Conservation (phyloP, 2,329 filamentous ascomycete genomes). For the Fusarium metavorans region DNA sequence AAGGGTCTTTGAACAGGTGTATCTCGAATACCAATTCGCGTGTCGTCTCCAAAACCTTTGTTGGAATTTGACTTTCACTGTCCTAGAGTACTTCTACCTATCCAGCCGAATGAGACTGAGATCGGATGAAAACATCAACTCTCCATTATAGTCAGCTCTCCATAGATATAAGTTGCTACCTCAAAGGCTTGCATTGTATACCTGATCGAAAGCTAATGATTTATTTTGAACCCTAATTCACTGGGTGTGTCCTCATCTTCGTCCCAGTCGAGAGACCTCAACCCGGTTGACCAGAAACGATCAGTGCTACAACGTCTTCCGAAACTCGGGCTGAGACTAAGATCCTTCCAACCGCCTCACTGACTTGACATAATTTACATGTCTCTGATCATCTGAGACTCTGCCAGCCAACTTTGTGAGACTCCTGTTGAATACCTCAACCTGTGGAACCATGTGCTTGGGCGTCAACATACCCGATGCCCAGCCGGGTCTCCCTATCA, state of each 20-base stretch:
- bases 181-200: not conserved
- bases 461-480: not conserved
- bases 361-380: not conserved
- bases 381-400: slow-evolving; percentile 1
- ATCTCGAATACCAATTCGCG: not conserved
- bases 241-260: not conserved
- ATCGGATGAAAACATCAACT: not conserved
- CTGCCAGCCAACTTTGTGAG: not conserved
- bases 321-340: not conserved
- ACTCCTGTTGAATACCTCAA: not conserved
- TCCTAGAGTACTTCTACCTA: not conserved
- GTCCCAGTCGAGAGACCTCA: not conserved
- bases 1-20: not conserved
- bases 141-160: not conserved
- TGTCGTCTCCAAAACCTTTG: not conserved
- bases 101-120: not conserved
- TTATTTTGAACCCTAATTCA: not conserved
- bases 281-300: not conserved
- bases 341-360: not conserved
- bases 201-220: not conserved
- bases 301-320: not conserved
- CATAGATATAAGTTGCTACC: not conserved
- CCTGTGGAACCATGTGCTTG: not conserved
- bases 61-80: not conserved
- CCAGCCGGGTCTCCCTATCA: not conserved